Base-by-base conservation (phyloP, 1,284 basidiomycete species). In the Ceratobasidium sp. region DNA sequence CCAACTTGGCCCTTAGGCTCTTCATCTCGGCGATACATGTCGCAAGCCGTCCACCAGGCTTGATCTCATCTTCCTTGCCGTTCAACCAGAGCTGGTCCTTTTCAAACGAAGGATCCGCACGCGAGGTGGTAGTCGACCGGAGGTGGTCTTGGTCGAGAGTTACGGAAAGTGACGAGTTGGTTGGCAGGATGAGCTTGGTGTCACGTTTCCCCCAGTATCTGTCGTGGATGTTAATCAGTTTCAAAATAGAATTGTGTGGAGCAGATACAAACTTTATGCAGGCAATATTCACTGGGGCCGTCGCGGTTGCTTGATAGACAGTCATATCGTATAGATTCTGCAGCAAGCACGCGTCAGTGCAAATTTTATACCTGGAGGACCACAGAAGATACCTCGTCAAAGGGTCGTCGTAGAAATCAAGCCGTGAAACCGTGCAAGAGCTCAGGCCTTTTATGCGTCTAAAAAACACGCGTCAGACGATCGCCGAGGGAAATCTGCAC, bases 171-270 rank as follows among this genome's bases (percentile, higher is more conserved):
- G 97, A 98, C 5, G 95, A 95, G 83, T 99, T 99, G 76, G 96
- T 98, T 34, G 97, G 97, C 70, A 99, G 86, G 79, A 98, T 98
- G 76, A 99, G 89, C 77, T 90, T 88, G 9, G 94, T 96, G 82
- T 98, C 92, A 76, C 96, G 92, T 84, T 99, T 99, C 76, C 97
- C 97, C 97, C 97, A 99, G 85, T 96, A 97, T 80, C 94, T 96
- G 74, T 18, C 4, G 18, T 39, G 21, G 26, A 21, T 6, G 32
- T 3, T 9, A 48, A 53, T 23, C 23, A 62, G 18, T 48, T 39
- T 59, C 32, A 34, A 73, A 14, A 55, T 57, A 23, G 72, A 71
- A 75, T 79, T 41, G 10, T 26, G 28, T 30, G 62, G 45, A 62
- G 43, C 16, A 43, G 43, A n/a, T 14, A 76, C 88, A 78, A 75